These are phyloP conservation scores for Malus fusca DNA, from an alignment of 306 rosid genomes.

Conservation along the genomic window DNA sequence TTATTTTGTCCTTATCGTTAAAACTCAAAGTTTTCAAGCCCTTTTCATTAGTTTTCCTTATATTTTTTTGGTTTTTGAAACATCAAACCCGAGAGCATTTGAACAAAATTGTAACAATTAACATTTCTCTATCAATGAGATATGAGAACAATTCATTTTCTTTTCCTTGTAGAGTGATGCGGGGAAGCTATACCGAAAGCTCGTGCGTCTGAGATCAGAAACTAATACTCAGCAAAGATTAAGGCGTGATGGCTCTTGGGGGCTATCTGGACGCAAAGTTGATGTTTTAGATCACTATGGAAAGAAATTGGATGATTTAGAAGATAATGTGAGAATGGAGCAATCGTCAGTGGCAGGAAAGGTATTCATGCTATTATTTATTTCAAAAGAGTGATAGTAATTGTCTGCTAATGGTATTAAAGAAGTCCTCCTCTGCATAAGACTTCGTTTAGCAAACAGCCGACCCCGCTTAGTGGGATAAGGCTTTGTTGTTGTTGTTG, in stretches of 20 bases:
- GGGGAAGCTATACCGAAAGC: slow-evolving; percentile 48
- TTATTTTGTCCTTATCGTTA: too few species aligned
- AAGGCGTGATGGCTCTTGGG: slow-evolving; percentile 47
- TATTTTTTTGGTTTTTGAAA: not conserved
- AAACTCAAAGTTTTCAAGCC: too few species aligned
- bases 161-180: slow-evolving; percentile 51
- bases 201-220: slow-evolving; percentile 34
- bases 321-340: slow-evolving; percentile 62
- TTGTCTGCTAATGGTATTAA: not conserved
- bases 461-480: too few species aligned
- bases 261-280: slow-evolving; percentile 54
- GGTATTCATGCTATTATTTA: slow-evolving; percentile 29
- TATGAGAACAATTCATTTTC: not conserved
- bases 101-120: not conserved
- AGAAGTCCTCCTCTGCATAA: not conserved
- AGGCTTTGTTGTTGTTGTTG: too few species aligned
- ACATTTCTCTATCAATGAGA: not conserved
- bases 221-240: slow-evolving; percentile 32
- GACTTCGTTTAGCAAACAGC: not conserved
- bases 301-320: slow-evolving; percentile 52
- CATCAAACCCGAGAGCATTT: not conserved
- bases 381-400: not conserved
- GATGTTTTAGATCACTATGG: slow-evolving; percentile 44
- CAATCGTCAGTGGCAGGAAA: slow-evolving; percentile 46
- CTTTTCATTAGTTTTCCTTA: too few species aligned